These are phyloP conservation scores for Haplographium delicatum DNA, from an alignment of 495 filamentous ascomycete species.

Conservation along the genomic window DNA sequence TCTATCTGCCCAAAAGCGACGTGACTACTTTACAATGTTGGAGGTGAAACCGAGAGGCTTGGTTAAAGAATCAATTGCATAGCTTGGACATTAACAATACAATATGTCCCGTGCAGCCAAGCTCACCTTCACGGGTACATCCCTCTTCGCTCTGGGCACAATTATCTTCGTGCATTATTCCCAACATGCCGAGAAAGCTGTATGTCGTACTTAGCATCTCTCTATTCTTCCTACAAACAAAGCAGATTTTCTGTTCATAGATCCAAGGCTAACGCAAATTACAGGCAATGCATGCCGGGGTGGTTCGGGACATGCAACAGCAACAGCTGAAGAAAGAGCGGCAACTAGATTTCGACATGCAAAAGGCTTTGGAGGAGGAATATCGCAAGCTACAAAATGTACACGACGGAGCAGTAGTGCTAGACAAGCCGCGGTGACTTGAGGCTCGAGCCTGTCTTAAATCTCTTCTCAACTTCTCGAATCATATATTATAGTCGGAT, in stretches of 20 bases:
- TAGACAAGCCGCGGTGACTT: slow-evolving; percentile 8
- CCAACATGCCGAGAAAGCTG: slow-evolving; percentile 81
- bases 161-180: slow-evolving; percentile 84
- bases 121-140: slow-evolving; percentile 72
- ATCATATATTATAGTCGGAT: slow-evolving; percentile 1
- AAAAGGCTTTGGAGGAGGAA: slow-evolving; percentile 77
- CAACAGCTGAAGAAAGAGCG: slow-evolving; percentile 83
- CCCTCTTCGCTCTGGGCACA: slow-evolving; percentile 67
- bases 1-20: no score
- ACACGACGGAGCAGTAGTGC: slow-evolving; percentile 25
- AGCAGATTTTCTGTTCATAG: not conserved
- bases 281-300: slow-evolving; percentile 93
- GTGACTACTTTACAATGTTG: no score
- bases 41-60: no score
- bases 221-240: slow-evolving; percentile 4
- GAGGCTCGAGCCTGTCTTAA: not conserved
- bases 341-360: slow-evolving; percentile 90
- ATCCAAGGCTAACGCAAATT: slow-evolving; percentile 13
- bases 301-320: slow-evolving; percentile 92
- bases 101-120: slow-evolving; percentile 87
- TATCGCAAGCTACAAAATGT: slow-evolving; percentile 79
- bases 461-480: not conserved
- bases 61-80: no score
- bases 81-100: no score
- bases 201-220: slow-evolving; percentile 43